Evolutionary conservation across 345 rosid species (phyloP).

Genomic region (Acer saccharum): DNA sequence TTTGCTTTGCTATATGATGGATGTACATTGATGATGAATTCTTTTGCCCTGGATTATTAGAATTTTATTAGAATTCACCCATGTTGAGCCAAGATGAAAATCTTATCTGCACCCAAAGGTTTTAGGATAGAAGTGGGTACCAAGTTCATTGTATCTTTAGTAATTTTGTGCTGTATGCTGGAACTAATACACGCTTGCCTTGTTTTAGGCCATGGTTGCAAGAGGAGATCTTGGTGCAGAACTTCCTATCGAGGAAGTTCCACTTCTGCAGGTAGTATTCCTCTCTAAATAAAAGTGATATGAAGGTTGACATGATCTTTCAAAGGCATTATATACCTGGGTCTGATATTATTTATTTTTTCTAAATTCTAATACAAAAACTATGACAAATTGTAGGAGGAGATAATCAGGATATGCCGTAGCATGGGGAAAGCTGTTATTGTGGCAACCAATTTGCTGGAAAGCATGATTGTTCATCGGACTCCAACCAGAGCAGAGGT

Average conservation of each 20-base stretch:
- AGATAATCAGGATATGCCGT: conserved; percentile 83
- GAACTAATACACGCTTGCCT: conserved; percentile 13
- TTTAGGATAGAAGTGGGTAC: neutral
- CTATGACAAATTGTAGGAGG: conserved; percentile 55
- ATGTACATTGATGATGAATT: neutral
- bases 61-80: neutral
- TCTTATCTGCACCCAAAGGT: neutral
- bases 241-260: conserved; percentile 99
- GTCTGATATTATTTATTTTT: conserved; percentile 5
- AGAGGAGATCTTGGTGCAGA: conserved; percentile 99
- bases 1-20: conserved; percentile 14
- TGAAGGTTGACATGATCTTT: conserved; percentile 15
- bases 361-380: conserved; percentile 6
- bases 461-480: conserved; percentile 99
- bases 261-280: conserved; percentile 82
- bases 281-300: conserved; percentile 22
- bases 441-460: conserved; percentile 98
- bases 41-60: neutral
- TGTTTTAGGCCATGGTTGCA: conserved; percentile 93
- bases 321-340: conserved; percentile 12
- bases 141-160: conserved; percentile 2
- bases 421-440: conserved; percentile 99
- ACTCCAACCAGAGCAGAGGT: conserved; percentile 99
- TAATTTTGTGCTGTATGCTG: conserved; percentile 4
- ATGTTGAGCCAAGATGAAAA: neutral